Percentiles rank a stretch among this genome's conserved stretches.
phyloP scores from a whole-genome alignment of 208 protist genomes.

The Blastocrithidia nonstop region DNA sequence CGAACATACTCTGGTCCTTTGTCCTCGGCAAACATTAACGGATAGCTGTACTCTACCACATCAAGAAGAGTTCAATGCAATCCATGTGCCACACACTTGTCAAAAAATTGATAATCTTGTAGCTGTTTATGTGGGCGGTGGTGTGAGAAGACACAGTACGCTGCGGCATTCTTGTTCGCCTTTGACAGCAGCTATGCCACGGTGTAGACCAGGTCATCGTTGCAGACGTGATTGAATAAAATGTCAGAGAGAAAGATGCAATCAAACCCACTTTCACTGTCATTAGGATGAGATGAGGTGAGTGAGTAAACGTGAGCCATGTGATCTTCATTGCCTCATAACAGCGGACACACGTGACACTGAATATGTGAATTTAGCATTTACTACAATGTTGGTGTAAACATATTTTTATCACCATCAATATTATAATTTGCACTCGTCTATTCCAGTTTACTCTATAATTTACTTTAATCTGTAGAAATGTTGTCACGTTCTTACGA shows the following conservation, averaged over 20 bases:
- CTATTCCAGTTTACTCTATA: too few relatives aligned
- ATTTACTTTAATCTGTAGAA: too few relatives aligned
- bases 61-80: constrained; percentile 54
- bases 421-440: too few relatives aligned
- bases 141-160: constrained; percentile 84
- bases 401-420: neutral
- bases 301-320: constrained; percentile 39
- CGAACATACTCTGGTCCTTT: constrained; percentile 61
- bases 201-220: constrained; percentile 68
- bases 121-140: constrained; percentile 74
- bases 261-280: constrained; percentile 37
- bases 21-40: constrained; percentile 82
- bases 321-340: constrained; percentile 72
- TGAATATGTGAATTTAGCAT: constrained; percentile 5
- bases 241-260: constrained; percentile 82
- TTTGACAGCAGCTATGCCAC: constrained; percentile 25
- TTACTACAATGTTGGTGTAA: constrained; percentile 7
- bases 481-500: too few relatives aligned
- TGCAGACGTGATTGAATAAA: constrained; percentile 85
- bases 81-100: constrained; percentile 61
- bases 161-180: constrained; percentile 22
- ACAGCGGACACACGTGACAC: constrained; percentile 48
- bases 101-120: constrained; percentile 78
- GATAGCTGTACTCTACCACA: constrained; percentile 67
- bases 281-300: too few relatives aligned